Evolutionary conservation across 2,329 filamentous ascomycete species (phyloP), one percentile per base, ranked within the genome.

Genomic region (Sordariomycetes sp.): DNA sequence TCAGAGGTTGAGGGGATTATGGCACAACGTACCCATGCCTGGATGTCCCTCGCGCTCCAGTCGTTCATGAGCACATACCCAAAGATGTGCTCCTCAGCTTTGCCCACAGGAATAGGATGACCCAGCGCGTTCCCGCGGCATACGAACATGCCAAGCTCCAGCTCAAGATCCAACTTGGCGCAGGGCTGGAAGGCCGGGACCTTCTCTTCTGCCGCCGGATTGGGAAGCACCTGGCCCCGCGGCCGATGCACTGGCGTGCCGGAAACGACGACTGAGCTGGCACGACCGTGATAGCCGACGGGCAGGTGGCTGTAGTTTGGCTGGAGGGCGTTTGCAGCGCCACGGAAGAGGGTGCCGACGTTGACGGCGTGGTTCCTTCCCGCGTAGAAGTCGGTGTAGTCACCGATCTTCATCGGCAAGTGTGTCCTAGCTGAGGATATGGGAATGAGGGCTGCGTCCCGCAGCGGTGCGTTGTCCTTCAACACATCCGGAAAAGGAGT

Each of bases 221-320:
- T 72, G 28, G 35, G 35, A 14, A 88, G 68, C 59, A 88, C 82
- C 67, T 90, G 87, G 1, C 87, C 87, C 57, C 81, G 79, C 0
- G 87, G 88, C 48, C 88, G 76, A 24, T 78, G 75, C 54, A 90
- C 79, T 0, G 80, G 78, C 1, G 86, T 88, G 11, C 85, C 86
- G 0, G 85, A 88, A 16, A 86, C 74, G 1, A 89, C 83, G 4
- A 90, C 78, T 2, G 83, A 87, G 1, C 83, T 87, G 3, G 87
- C 84, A 58, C 87, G 80, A 1, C 87, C 85, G 66, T 90, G 87
- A 64, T 91, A 90, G 4, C 81, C 87, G 1, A 90, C 85, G 0
- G 87, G 87, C 1, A 90, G 73, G 63, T 89, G 84, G 63, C 80
- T 85, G 69, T 90, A 90, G 67, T 90, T 90, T 25, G 85, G 83